These are phyloP conservation scores for Trametes cinnabarina DNA, from an alignment of 768 basidiomycete species.

Conservation along the genomic window DNA sequence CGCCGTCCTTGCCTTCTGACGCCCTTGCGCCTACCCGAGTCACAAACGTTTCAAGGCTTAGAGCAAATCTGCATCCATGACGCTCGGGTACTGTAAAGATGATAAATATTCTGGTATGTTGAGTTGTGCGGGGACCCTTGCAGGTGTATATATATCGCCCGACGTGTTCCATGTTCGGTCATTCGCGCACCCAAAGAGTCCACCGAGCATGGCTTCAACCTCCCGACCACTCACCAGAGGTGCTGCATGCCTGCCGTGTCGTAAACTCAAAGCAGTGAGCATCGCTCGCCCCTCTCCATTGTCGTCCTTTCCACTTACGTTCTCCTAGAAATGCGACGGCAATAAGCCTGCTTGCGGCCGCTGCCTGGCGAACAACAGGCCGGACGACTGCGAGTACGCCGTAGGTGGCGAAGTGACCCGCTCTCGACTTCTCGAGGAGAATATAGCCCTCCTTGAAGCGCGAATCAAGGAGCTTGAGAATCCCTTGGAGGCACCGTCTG, in stretches of 20 bases:
- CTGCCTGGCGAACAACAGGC: slow-evolving; percentile 46
- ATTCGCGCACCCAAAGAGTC: not conserved
- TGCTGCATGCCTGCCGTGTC: slow-evolving; percentile 26
- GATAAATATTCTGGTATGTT: slow-evolving; percentile 3
- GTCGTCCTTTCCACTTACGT: not conserved
- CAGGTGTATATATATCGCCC: not conserved
- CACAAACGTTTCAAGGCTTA: not conserved
- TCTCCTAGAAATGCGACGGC: slow-evolving; percentile 67
- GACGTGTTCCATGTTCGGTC: not conserved
- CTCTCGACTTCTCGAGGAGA: slow-evolving; percentile 61
- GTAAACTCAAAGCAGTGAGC: slow-evolving; percentile 26
- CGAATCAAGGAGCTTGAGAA: slow-evolving; percentile 41
- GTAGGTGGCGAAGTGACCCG: slow-evolving; percentile 61
- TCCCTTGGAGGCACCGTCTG: slow-evolving; percentile 27
- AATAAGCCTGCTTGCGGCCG: slow-evolving; percentile 62
- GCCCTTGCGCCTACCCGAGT: not conserved
- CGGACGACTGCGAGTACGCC: slow-evolving; percentile 69
- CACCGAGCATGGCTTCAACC: not conserved
- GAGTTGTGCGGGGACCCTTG: not conserved
- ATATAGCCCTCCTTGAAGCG: slow-evolving; percentile 54
- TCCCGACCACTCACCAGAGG: slow-evolving; percentile 13
- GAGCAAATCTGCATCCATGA: not conserved
- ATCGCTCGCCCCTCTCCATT: not conserved
- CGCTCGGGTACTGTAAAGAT: not conserved
- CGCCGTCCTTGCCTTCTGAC: not conserved